phyloP scores from a whole-genome alignment of 139 green algal genomes.

The Limnomonas spitsbergensis region DNA sequence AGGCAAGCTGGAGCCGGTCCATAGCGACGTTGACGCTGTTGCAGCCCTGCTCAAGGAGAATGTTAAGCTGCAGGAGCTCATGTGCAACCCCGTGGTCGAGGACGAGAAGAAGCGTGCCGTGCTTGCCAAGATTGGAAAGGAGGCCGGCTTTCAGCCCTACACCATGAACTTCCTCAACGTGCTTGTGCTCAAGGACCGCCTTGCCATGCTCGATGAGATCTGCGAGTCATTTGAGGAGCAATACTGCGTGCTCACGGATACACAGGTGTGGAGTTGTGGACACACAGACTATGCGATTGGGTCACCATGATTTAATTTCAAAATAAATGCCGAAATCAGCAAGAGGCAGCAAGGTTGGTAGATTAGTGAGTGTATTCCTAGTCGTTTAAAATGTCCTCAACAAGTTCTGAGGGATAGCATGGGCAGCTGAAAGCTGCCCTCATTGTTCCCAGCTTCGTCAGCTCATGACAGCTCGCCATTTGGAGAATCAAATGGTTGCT shows the following conservation, averaged over 20 bases:
- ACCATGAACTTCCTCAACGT: conserved; percentile 96
- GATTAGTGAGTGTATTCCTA: too few relatives aligned
- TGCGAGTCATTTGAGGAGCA: conserved; percentile 86
- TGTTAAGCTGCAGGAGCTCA: conserved; percentile 69
- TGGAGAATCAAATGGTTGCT: too few relatives aligned
- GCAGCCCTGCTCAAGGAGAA: conserved; percentile 65
- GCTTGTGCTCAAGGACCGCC: conserved; percentile 87
- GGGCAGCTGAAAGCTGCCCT: too few relatives aligned
- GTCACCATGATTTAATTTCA: too few relatives aligned
- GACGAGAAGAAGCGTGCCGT: conserved; percentile 87
- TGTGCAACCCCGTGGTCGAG: conserved; percentile 82
- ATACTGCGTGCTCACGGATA: conserved; percentile 96
- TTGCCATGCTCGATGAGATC: conserved; percentile 79
- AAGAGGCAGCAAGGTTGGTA: too few relatives aligned
- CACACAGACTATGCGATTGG: too few relatives aligned
- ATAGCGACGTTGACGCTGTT: conserved; percentile 77
- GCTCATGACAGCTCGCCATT: too few relatives aligned
- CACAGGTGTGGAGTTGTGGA: too few relatives aligned
- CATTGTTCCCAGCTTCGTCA: too few relatives aligned
- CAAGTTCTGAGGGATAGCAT: too few relatives aligned
- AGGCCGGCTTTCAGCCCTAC: conserved; percentile 69
- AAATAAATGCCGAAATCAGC: too few relatives aligned
- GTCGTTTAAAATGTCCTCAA: too few relatives aligned
- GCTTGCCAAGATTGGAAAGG: conserved; percentile 75
- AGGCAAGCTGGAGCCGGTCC: conserved; percentile 81